phyloP scores from a whole-genome alignment of 805 yeast genomes.

The Candida andamanensis region DNA sequence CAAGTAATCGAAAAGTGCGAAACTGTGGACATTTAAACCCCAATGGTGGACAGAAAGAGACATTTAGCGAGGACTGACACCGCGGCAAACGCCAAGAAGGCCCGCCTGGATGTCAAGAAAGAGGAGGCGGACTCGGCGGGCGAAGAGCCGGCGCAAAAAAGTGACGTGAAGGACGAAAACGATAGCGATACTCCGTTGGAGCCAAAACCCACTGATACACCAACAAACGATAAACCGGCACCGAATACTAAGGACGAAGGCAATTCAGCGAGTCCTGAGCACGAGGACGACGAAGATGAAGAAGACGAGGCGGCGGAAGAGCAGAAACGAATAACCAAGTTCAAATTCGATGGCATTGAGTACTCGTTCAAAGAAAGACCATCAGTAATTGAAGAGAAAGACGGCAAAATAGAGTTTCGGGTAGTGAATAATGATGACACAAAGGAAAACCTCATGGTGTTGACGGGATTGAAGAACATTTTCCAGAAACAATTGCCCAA shows the following conservation, averaged over 20 bases:
- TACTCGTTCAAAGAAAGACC: conserved; percentile 89
- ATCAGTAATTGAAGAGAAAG: conserved; percentile 89
- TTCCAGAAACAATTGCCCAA: conserved; percentile 97
- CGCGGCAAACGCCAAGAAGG: too few relatives aligned
- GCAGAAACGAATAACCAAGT: conserved; percentile 41
- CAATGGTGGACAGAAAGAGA: conserved; percentile 33
- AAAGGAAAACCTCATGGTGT: conserved; percentile 79
- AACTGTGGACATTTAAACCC: too few relatives aligned
- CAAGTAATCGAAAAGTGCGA: too few relatives aligned
- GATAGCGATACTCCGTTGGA: too few relatives aligned
- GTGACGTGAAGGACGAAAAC: conserved; percentile 18
- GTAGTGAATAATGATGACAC: conserved; percentile 95
- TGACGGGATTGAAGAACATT: conserved; percentile 92
- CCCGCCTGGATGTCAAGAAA: too few relatives aligned
- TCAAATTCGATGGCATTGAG: conserved; percentile 69
- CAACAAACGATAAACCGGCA: too few relatives aligned
- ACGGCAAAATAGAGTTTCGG: conserved; percentile 88
- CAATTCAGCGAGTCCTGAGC: conserved; percentile 12
- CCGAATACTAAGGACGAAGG: conserved; percentile 3
- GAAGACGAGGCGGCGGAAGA: conserved; percentile 42
- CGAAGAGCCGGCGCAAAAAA: conserved; percentile 17
- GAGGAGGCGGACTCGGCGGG: conserved; percentile 17
- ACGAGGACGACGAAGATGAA: conserved; percentile 32
- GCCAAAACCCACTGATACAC: too few relatives aligned
- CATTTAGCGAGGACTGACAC: too few relatives aligned